These are phyloP conservation scores for Gossypium longicalyx DNA, from an alignment of 345 rosid genomes.

Conservation along the genomic window DNA sequence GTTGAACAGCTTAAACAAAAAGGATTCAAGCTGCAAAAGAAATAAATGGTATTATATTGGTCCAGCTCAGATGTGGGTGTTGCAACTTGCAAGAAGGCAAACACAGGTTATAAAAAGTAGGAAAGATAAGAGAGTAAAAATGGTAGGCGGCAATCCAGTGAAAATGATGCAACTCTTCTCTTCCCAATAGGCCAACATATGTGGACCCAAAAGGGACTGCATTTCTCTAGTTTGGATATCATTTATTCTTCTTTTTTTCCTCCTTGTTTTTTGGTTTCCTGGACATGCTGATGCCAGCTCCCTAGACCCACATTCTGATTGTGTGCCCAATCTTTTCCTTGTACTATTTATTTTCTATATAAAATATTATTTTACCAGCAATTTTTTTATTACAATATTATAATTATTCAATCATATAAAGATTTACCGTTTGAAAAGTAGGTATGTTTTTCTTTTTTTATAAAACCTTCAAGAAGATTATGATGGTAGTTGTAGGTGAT, in stretches of 20 bases:
- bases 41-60: neutral
- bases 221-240: constrained; percentile 8
- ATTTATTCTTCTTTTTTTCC: neutral
- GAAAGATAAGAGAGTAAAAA: neutral
- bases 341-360: no score
- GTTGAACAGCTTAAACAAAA: constrained; percentile 15
- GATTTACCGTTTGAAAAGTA: no score
- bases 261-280: neutral
- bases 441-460: no score
- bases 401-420: no score
- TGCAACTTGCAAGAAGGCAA: neutral
- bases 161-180: constrained; percentile 29
- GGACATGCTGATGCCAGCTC: neutral
- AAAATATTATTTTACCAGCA: neutral
- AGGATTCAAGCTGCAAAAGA: constrained; percentile 25
- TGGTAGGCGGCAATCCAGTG: constrained; percentile 34
- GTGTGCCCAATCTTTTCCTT: neutral
- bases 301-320: neutral
- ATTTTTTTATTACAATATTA: no score
- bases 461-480: no score
- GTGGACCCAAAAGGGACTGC: constrained; percentile 20
- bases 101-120: constrained; percentile 3
- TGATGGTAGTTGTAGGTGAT: no score
- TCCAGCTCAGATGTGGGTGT: neutral
- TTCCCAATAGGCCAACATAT: constrained; percentile 16